These are phyloP conservation scores for Aristolochia fimbriata DNA, from an alignment of 164 flowering plant genomes.

Conservation along the genomic window DNA sequence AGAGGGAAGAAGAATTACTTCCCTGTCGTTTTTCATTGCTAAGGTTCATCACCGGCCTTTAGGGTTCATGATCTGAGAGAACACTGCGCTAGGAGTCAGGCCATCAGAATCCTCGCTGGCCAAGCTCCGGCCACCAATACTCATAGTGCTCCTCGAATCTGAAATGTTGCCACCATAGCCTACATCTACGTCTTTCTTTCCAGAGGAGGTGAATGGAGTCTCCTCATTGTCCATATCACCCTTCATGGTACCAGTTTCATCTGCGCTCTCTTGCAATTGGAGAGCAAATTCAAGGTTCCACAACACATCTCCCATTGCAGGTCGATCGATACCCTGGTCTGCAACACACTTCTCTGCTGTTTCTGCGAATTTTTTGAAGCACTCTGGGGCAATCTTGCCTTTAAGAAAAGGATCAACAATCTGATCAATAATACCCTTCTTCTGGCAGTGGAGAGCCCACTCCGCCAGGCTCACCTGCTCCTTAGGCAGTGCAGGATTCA, in stretches of 20 bases:
- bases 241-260: constrained; percentile 13
- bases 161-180: constrained; percentile 8
- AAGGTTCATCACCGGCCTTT: constrained; percentile 48
- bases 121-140: constrained; percentile 75
- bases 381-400: constrained; percentile 31
- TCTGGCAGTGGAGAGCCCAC: constrained; percentile 30
- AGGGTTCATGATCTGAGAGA: constrained; percentile 90
- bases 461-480: constrained; percentile 36
- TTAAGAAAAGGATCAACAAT: constrained; percentile 29
- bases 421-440: constrained; percentile 30
- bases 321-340: constrained; percentile 34
- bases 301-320: constrained; percentile 38
- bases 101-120: constrained; percentile 82
- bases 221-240: constrained; percentile 11
- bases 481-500: constrained; percentile 19
- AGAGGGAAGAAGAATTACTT: no score
- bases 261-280: constrained; percentile 32
- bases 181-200: constrained; percentile 1
- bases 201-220: constrained; percentile 8
- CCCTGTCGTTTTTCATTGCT: not conserved
- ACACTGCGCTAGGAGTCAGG: constrained; percentile 73
- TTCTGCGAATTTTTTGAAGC: constrained; percentile 31
- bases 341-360: constrained; percentile 29
- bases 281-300: constrained; percentile 42
- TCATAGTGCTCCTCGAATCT: constrained; percentile 71